Percentiles rank a stretch among this genome's conserved stretches.
These are phyloP conservation scores for Backusella tarrabulga DNA, from an alignment of 192 early-diverging fungal genomes.

Conservation along the genomic window DNA sequence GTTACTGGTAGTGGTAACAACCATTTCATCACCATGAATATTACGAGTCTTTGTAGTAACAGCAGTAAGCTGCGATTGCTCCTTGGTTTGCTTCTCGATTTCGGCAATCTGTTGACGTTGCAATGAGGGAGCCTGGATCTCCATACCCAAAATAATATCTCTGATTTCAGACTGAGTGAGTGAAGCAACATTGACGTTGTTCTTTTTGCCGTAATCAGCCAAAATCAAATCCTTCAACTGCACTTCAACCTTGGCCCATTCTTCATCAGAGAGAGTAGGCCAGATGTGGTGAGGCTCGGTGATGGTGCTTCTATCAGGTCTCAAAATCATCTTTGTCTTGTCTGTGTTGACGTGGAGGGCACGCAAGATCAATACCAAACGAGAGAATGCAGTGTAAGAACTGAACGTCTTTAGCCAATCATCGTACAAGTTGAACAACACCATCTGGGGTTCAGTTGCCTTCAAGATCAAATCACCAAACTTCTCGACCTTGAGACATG, in stretches of 20 bases:
- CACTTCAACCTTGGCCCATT: constrained; percentile 96
- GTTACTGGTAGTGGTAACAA: constrained; percentile 95
- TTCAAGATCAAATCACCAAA: constrained; percentile 98
- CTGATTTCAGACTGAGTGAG: constrained; percentile 96
- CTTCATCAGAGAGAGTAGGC: constrained; percentile 95
- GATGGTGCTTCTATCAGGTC: constrained; percentile 90
- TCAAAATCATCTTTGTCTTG: constrained; percentile 93
- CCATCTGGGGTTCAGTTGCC: constrained; percentile 98
- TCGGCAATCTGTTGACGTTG: constrained; percentile 98
- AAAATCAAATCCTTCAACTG: constrained; percentile 96
- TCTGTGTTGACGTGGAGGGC: constrained; percentile 98
- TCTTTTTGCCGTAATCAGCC: constrained; percentile 99
- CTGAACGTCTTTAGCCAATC: constrained; percentile 96
- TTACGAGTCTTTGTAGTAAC: constrained; percentile 97
- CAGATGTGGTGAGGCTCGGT: constrained; percentile 98
- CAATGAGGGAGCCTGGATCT: constrained; percentile 94
- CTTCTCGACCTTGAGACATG: constrained; percentile 97
- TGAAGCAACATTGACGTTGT: constrained; percentile 97
- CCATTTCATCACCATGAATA: constrained; percentile 96
- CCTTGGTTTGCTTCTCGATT: constrained; percentile 94
- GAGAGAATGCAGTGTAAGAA: constrained; percentile 97
- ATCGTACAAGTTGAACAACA: constrained; percentile 86
- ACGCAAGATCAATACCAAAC: constrained; percentile 93
- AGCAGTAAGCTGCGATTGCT: constrained; percentile 92
- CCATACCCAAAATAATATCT: constrained; percentile 99